These are phyloP conservation scores for Ephemerocybe angulata DNA, from an alignment of 768 basidiomycete species.

Conservation along the genomic window DNA sequence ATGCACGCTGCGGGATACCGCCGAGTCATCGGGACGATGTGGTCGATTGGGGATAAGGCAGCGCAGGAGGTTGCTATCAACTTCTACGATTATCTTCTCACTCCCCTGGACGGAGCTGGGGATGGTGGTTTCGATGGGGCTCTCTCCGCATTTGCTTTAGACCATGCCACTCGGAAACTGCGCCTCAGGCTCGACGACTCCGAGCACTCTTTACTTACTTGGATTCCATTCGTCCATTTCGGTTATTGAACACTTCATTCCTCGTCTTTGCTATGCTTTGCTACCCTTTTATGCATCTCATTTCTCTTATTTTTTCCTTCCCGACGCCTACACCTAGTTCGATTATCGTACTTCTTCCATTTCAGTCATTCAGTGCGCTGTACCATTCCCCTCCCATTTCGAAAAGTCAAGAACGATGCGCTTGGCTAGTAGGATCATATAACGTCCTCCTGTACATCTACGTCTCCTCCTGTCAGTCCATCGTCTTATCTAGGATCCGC, in stretches of 20 bases:
- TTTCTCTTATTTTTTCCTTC: too few species aligned
- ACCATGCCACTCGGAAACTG: conserved; percentile 4
- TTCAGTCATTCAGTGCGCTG: too few species aligned
- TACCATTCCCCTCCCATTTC: too few species aligned
- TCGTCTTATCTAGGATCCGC: too few species aligned
- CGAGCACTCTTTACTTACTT: background rate
- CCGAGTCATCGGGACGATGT: conserved; percentile 18
- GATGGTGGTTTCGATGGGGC: background rate
- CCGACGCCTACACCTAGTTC: too few species aligned
- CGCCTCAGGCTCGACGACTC: background rate
- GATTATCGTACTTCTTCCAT: too few species aligned
- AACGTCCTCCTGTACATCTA: too few species aligned
- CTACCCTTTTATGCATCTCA: too few species aligned
- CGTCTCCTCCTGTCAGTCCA: too few species aligned
- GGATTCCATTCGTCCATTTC: conserved; percentile 14
- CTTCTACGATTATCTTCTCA: conserved; percentile 3
- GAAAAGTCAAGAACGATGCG: too few species aligned
- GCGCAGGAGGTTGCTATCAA: conserved; percentile 12
- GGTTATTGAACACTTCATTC: conserved; percentile 5
- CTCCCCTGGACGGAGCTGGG: background rate
- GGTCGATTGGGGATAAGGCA: conserved; percentile 14
- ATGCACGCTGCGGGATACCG: conserved; percentile 18
- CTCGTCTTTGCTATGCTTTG: too few species aligned
- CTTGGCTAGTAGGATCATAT: too few species aligned
- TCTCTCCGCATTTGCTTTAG: conserved; percentile 7